Percentiles rank a stretch among this genome's conserved stretches.
These are phyloP conservation scores for Berberis vulgaris DNA, from an alignment of 164 flowering plant species.

Conservation along the genomic window DNA sequence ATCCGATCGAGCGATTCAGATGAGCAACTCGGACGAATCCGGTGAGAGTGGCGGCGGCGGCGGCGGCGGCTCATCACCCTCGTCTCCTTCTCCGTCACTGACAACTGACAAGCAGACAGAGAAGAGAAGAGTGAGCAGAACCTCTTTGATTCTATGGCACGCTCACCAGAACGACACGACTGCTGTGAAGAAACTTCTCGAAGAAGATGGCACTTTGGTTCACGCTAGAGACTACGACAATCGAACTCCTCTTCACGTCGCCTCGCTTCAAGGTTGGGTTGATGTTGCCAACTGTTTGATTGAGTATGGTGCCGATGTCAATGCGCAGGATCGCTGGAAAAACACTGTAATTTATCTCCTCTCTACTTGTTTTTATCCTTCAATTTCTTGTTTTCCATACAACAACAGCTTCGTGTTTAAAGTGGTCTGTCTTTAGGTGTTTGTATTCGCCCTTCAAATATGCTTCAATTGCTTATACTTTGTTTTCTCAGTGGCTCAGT, in stretches of 20 bases:
- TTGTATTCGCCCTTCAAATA: no score
- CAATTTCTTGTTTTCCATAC: neutral
- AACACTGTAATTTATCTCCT: constrained; percentile 48
- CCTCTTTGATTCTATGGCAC: constrained; percentile 90
- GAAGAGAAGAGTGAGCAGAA: constrained; percentile 78
- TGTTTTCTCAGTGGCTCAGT: no score
- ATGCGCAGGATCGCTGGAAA: constrained; percentile 98
- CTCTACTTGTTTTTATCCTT: neutral
- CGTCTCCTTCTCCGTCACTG: no score
- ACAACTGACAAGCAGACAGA: constrained; percentile 56
- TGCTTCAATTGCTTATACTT: no score
- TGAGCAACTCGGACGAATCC: no score
- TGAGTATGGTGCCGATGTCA: constrained; percentile 83
- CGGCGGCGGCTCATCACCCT: no score
- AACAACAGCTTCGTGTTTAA: neutral
- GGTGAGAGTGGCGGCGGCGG: no score
- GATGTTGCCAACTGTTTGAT: constrained; percentile 83
- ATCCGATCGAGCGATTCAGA: no score
- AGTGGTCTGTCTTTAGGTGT: neutral
- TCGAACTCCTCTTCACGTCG: constrained; percentile 93
- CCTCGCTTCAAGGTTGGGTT: constrained; percentile 91
- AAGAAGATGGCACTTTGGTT: constrained; percentile 77
- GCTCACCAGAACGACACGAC: constrained; percentile 90
- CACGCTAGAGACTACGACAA: constrained; percentile 81
- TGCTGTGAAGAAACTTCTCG: constrained; percentile 79